Conservation (phyloP, 371 early-diverging fungal species). For the Apophysomyces sp. region DNA sequence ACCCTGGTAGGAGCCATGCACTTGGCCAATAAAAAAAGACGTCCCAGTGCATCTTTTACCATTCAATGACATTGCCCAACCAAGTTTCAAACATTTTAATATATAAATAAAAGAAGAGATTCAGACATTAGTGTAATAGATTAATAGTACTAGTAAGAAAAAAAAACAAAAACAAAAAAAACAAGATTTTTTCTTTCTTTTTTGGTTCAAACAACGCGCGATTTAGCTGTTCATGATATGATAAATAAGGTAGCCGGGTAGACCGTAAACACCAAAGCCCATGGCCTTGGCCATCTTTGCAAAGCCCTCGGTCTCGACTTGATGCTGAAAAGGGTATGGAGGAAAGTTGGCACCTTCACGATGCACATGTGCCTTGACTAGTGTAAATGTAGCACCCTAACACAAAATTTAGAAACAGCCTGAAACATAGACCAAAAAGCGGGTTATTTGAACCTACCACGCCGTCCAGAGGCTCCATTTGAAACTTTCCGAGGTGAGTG, state of each 20-base stretch:
- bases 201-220: too few species aligned
- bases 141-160: background rate
- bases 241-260: conserved; percentile 56
- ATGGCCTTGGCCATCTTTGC: conserved; percentile 69
- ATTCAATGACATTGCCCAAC: too few species aligned
- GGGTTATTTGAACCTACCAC: conserved; percentile 26
- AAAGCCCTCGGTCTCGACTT: conserved; percentile 76
- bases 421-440: background rate
- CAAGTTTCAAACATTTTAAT: too few species aligned
- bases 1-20: too few species aligned
- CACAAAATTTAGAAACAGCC: conserved; percentile 9
- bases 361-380: conserved; percentile 68
- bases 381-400: conserved; percentile 44
- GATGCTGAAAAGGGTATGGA: conserved; percentile 40
- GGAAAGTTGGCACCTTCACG: conserved; percentile 62
- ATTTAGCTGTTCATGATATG: conserved; percentile 37
- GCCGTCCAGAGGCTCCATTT: conserved; percentile 42
- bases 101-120: background rate
- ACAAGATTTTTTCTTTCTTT: background rate
- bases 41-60: too few species aligned
- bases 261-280: conserved; percentile 62
- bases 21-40: too few species aligned
- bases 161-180: background rate
- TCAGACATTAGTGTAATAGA: background rate
- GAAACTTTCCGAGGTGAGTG: conserved; percentile 26